Conservation (phyloP, 225 moss, liverwort and hornwort genomes). For the Pleurozium schreberi region DNA sequence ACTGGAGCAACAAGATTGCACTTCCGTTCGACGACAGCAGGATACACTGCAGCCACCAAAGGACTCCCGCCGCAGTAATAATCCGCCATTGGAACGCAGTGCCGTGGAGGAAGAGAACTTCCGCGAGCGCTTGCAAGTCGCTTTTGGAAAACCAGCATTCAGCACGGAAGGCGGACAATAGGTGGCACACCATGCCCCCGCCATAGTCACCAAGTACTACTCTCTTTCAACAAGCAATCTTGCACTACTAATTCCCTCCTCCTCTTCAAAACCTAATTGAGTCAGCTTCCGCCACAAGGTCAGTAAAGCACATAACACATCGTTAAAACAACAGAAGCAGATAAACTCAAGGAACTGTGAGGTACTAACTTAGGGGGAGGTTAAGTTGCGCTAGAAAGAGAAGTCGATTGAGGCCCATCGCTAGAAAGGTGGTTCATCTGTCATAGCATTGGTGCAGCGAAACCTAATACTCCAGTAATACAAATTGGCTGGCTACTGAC, state of each 20-base stretch:
- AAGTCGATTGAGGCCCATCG: not conserved
- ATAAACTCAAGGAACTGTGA: not conserved
- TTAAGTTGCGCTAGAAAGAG: not conserved
- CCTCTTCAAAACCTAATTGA: not conserved
- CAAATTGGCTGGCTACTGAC: not conserved
- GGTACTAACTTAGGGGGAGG: not conserved
- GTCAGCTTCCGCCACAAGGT: not conserved
- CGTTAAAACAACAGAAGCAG: not conserved
- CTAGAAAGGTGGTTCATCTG: not conserved
- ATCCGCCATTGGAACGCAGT: not conserved
- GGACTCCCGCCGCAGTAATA: not conserved
- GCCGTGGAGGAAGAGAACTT: not conserved
- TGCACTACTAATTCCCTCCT: not conserved
- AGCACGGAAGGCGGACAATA: constrained; percentile 4
- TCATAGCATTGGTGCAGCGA: not conserved
- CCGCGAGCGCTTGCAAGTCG: not conserved
- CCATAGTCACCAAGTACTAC: constrained; percentile 4
- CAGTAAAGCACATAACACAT: not conserved
- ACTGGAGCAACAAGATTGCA: constrained; percentile 1
- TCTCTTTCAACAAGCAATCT: not conserved
- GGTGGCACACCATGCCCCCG: constrained; percentile 6
- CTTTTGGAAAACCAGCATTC: not conserved
- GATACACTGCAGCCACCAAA: not conserved
- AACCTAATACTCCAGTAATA: not conserved
- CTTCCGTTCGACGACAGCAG: not conserved